phyloP scores from a whole-genome alignment of 257 asterid genomes.

The Plantago major region DNA sequence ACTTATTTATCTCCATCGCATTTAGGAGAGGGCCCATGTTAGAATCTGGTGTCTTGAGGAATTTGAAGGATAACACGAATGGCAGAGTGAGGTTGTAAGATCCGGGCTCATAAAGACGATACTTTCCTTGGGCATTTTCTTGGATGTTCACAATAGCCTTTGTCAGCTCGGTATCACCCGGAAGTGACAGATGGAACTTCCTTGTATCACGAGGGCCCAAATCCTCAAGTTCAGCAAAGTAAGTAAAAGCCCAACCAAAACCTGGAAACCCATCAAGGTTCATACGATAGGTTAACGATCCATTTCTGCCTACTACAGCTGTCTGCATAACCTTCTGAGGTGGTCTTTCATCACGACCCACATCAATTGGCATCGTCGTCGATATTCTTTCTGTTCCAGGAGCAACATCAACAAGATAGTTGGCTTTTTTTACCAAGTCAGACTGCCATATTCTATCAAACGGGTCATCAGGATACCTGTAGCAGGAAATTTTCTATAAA shows the following conservation, averaged over 20 bases:
- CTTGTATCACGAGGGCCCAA: slow-evolving; percentile 53
- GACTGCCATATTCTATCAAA: slow-evolving; percentile 93
- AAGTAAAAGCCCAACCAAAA: slow-evolving; percentile 89
- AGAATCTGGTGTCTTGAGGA: slow-evolving; percentile 76
- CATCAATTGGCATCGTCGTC: slow-evolving; percentile 65
- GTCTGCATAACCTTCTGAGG: slow-evolving; percentile 98
- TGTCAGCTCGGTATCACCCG: slow-evolving; percentile 70
- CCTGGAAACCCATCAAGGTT: slow-evolving; percentile 93
- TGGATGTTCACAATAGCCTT: slow-evolving; percentile 77
- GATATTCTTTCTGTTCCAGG: slow-evolving; percentile 85
- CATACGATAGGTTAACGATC: slow-evolving; percentile 81
- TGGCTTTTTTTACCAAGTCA: slow-evolving; percentile 73
- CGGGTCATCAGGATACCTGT: slow-evolving; percentile 95
- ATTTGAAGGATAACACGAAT: slow-evolving; percentile 72
- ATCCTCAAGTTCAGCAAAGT: slow-evolving; percentile 90
- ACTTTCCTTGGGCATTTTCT: slow-evolving; percentile 89
- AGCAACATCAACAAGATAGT: slow-evolving; percentile 93
- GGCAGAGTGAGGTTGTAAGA: slow-evolving; percentile 77
- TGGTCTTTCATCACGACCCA: slow-evolving; percentile 55
- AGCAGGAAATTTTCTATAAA: slow-evolving; percentile 3
- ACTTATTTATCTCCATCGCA: slow-evolving; percentile 90
- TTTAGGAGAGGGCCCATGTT: slow-evolving; percentile 83
- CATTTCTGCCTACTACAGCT: slow-evolving; percentile 97
- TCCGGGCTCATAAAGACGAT: slow-evolving; percentile 91
- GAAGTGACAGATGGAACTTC: slow-evolving; percentile 73